These are phyloP conservation scores for Talaromyces albobiverticillius DNA, from an alignment of 2,329 filamentous ascomycete genomes.

Conservation along the genomic window DNA sequence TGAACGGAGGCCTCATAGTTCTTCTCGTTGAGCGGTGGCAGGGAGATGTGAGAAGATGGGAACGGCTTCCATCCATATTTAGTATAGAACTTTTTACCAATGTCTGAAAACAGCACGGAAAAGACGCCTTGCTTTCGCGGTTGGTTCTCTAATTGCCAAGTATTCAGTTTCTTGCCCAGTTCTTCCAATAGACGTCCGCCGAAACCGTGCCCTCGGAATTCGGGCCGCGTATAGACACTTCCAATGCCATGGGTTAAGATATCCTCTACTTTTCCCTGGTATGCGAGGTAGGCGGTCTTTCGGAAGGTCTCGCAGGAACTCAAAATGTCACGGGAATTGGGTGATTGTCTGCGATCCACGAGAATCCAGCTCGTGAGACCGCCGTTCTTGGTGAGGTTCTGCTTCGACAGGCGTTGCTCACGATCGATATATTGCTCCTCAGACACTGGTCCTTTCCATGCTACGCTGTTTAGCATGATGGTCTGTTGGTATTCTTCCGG, in stretches of 20 bases:
- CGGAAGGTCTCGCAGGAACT: constrained; percentile 57
- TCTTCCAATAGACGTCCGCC: constrained; percentile 72
- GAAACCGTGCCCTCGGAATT: constrained; percentile 70
- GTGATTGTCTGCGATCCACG: constrained; percentile 44
- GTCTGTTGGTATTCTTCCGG: constrained; percentile 52
- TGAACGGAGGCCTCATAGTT: constrained; percentile 18
- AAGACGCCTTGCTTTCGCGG: constrained; percentile 53
- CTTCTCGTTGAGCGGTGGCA: constrained; percentile 46
- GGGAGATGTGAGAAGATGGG: constrained; percentile 67
- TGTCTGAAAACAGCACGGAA: constrained; percentile 81
- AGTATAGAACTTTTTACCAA: constrained; percentile 79
- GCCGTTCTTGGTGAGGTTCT: constrained; percentile 53
- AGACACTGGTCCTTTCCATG: constrained; percentile 58
- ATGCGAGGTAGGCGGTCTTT: constrained; percentile 41
- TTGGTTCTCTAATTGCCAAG: constrained; percentile 49
- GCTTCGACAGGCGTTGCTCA: constrained; percentile 52
- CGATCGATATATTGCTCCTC: constrained; percentile 57
- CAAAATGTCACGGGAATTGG: constrained; percentile 47
- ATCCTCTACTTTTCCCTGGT: constrained; percentile 56
- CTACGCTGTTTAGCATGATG: constrained; percentile 52
- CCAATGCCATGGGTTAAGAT: constrained; percentile 68
- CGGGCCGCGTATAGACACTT: constrained; percentile 71
- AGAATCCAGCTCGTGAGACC: constrained; percentile 61
- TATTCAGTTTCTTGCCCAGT: constrained; percentile 54
- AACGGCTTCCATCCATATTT: constrained; percentile 73